phyloP scores from a whole-genome alignment of 78 protist genomes.

The Guillardia theta region DNA sequence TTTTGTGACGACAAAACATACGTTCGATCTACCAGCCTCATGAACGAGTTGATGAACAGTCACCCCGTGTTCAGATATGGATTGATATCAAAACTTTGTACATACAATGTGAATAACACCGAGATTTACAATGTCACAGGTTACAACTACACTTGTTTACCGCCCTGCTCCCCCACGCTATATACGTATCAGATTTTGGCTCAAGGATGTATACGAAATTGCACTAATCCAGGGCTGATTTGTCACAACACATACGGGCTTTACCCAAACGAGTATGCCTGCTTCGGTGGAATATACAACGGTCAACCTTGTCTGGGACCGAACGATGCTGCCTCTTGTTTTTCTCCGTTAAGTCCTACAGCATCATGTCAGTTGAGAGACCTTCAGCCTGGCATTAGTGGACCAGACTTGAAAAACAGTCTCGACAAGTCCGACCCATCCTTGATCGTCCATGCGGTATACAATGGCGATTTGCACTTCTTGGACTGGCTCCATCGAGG shows the following conservation, averaged over 20 bases:
- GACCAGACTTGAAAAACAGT: background rate
- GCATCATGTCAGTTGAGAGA: background rate
- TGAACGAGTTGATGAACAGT: background rate
- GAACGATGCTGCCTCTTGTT: background rate
- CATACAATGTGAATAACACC: background rate
- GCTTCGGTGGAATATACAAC: background rate
- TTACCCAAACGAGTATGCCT: background rate
- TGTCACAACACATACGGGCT: background rate
- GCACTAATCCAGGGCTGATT: background rate
- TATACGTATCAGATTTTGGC: background rate
- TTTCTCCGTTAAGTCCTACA: background rate
- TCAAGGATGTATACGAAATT: background rate
- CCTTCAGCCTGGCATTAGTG: background rate
- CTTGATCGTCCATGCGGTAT: background rate
- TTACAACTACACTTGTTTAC: background rate
- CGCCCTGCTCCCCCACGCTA: background rate
- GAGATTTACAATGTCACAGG: background rate
- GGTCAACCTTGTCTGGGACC: background rate
- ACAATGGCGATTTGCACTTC: background rate
- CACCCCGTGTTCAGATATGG: background rate
- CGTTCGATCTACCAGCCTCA: background rate
- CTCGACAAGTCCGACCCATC: background rate
- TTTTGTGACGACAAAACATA: background rate
- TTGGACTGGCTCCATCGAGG: constrained; percentile 11
- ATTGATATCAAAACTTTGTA: background rate